Base-by-base conservation (phyloP, 148 eudicot genomes). In the Fagopyrum homotropicum region DNA sequence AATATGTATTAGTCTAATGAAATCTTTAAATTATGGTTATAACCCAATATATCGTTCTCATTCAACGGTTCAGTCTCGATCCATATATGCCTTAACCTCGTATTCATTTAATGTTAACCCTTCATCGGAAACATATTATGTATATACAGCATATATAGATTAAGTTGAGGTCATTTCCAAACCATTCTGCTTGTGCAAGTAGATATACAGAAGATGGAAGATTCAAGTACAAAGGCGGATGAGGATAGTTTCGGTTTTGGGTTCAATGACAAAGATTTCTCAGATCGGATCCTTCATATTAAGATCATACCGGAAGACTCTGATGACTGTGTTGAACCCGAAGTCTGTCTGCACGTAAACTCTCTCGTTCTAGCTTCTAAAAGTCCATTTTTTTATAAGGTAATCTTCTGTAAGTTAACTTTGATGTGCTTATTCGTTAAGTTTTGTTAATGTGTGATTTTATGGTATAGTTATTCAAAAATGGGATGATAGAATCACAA, bases 361-460 rank as follows among this genome's bases (percentile, higher is more conserved):
- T 93, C 98, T 73, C 95, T 95, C 43, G 91, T 93, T 76, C 86
- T 93, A 79, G 98, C 97, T 9, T 97, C 98, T 77, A 91, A 91
- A 82, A 91, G 97, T 82, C 95, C 97, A 11, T 93, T 91, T 83
- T 93, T 93, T 81, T 93, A 89, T 64, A 93, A 93, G 93, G 98
- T 91, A 81, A 35, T 9, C 26, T 40, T 51, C 46, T 11, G 26
- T 64, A 4, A 22, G 26, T 22, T 22, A 22, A 22, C 26, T 22
- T 22, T 22, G 26, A 22, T 22, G 26, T 0, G 26, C 26, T 22
- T 22, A 0, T 22, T 22, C 26, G 26, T 22, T 22, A 22, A 22
- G 26, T 22, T 22, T 22, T 22, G 26, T 22, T 22, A 22, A 22
- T 22, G 0, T 22, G 26, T 22, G 26, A 22, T 22, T 22, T 22